Evolutionary conservation across 805 yeast species (phyloP), one percentile per base, ranked within the genome.

Genomic region (Candida namnaoensis): DNA sequence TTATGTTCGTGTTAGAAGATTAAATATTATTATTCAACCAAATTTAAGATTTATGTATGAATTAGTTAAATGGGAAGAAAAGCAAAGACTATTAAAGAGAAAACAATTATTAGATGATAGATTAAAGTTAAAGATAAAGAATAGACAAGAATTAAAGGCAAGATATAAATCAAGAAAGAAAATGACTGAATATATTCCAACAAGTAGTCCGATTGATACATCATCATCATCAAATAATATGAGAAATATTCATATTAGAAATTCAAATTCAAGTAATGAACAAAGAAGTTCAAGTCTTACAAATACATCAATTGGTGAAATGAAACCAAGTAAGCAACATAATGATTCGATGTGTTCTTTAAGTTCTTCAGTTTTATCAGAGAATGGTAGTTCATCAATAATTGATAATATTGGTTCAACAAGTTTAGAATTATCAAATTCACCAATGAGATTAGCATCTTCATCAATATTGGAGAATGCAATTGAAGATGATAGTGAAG

Each of bases 11-110:
- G 96, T 88, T 4, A 69, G 96, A 40, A 68, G 98, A 41, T 71
- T 91, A 53, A 91, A 91, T 59, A 90, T 91, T 44, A 87, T 91
- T 30, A 91, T 91, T 47, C 98, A 91, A 61, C 98, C 98, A 12
- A 91, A 88, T 58, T 66, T 91, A 57, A 76, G 91, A 57, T 81
- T 91, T 56, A 84, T 88, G 88, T 91, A 88, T 60, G 97, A 90
- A 55, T 67, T 91, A 46, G 77, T 87, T 59, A 82, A 80, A 57
- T 76, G 79, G 79, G 83, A 77, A 36, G 33, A 30, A 30, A 30
- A 30, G 33, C 52, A 48, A 32, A 47, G 54, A 35, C 34, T 45
- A 41, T 40, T 26, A n/a, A 41, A 35, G 32, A 38, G 40, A 19
- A 15, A 10, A 14, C 28, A 13, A n/a, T 6, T 30, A 9, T 8